Evolutionary conservation across 352 stramenopile genomes (phyloP), one percentile per base, ranked within the genome.

Genomic region (Phytophthora idaei): DNA sequence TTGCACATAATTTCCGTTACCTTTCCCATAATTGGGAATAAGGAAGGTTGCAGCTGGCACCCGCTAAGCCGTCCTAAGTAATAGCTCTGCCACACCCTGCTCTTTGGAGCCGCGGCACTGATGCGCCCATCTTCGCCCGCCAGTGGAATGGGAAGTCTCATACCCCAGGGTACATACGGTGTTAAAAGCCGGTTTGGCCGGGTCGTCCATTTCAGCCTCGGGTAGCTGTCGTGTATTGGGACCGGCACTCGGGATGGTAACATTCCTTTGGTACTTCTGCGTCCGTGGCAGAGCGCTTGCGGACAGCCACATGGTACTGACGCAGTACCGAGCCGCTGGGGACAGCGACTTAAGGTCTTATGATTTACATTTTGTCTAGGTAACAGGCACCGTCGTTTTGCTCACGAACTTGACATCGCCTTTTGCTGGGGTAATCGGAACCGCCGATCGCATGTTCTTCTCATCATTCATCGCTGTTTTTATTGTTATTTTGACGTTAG

Each of bases 1-100:
- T 48, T 21, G 39, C 17, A 21, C 42, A 48, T 48, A 46, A 46
- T 46, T 46, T 25, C 41, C 41, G 41, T 46, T 46, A 46, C 39
- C 31, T 36, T 27, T 46, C 41, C 14, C n/a, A 46, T 46, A 46
- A 15, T 15, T 9, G 41, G 41, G 41, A 46, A 21, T 21, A 46
- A 27, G 25, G n/a, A 46, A 46, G 41, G 41, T 9, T 46, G 41
- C 41, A 46, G n/a, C n/a, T n/a, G n/a, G n/a, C n/a, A n/a, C n/a
- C n/a, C n/a, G n/a, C n/a, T n/a, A n/a, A n/a, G n/a, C n/a, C n/a
- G n/a, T n/a, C n/a, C n/a, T n/a, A n/a, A n/a, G n/a, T n/a, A n/a
- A n/a, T n/a, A n/a, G n/a, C n/a, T n/a, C n/a, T n/a, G n/a, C n/a
- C n/a, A n/a, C n/a, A n/a, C n/a, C n/a, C n/a, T n/a, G n/a, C n/a